Evolutionary conservation across 345 rosid genomes (phyloP), one percentile per base, ranked within the genome.

Genomic region (Populus davidiana): DNA sequence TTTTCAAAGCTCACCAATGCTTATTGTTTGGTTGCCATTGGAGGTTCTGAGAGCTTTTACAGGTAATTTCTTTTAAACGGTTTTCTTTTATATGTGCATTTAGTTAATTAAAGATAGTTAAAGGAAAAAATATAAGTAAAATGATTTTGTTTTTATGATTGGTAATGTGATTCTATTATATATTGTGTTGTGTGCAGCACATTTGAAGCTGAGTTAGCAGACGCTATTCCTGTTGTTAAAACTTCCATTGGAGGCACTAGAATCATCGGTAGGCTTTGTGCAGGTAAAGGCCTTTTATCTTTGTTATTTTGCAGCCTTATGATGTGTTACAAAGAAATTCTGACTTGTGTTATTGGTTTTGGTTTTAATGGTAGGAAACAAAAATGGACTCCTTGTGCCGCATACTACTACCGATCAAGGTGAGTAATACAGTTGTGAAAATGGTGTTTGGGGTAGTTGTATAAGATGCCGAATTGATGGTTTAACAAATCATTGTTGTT

Each of bases 321-420:
- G 12, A 21, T 67, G 1, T 2, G 20, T 6, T 61, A 2, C 9
- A 2, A n/a, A 31, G 49, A 54, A 27, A 11, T 9, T 62, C 27
- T 29, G 31, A 13, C 23, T 78, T 67, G 13, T 76, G 8, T n/a
- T 29, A 20, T 33, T 5, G 6, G 9, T 33, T 52, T 41, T 12
- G 11, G 27, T 69, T 70, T 72, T 61, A 13, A 65, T 77, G 74
- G 14, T 79, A 95, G 99, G 99, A 74, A 95, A 95, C 84, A 95
- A 93, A 77, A 93, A 93, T 20, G 99, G 97, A 44, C 96, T 95
- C 84, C 96, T 95, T 69, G 84, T 95, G 79, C 99, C 98, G 3
- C 99, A 95, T 81, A 95, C 83, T 74, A 92, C 97, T 59, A 95
- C 98, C 16, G 98, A 95, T 82, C 99, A 95, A 90, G 99, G 99